Conservation (phyloP, 1,284 basidiomycete species). For the Acaromyces ingoldii region DNA sequence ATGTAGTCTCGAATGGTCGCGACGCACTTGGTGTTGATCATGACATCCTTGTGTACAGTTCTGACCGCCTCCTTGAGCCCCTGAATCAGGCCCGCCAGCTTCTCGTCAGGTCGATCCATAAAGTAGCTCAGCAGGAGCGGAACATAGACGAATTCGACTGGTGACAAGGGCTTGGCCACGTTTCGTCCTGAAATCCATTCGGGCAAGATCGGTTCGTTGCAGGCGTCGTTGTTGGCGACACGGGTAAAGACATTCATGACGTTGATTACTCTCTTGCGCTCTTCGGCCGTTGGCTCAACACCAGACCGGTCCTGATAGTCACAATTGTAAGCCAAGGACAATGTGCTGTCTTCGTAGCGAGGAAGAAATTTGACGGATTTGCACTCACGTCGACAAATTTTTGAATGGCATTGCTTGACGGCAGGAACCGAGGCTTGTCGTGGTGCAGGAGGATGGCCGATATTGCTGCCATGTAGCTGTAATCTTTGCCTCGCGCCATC, state of each 20-base stretch:
- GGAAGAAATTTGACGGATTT: too few species aligned
- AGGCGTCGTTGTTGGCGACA: constrained; percentile 20
- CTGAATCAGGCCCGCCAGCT: constrained; percentile 20
- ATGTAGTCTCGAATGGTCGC: constrained; percentile 18
- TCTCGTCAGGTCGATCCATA: constrained; percentile 8
- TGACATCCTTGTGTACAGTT: constrained; percentile 24
- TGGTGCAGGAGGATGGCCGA: constrained; percentile 17
- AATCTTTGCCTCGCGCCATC: constrained; percentile 24
- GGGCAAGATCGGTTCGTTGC: constrained; percentile 23
- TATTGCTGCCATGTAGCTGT: constrained; percentile 27
- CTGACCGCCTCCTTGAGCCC: constrained; percentile 22
- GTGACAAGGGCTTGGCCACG: constrained; percentile 21
- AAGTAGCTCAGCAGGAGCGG: constrained; percentile 23
- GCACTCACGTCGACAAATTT: neutral
- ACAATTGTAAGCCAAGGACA: too few species aligned
- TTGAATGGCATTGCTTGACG: neutral
- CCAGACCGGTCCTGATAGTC: too few species aligned
- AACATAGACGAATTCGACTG: constrained; percentile 28
- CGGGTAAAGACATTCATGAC: constrained; percentile 20
- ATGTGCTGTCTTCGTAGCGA: too few species aligned
- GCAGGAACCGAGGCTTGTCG: neutral
- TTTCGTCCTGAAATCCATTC: constrained; percentile 9
- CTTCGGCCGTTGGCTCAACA: neutral
- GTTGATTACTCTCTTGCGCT: constrained; percentile 13
- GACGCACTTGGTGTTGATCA: constrained; percentile 19